A percentile compares a stretch with the other conserved stretches of the same genome.
phyloP scores from a whole-genome alignment of 2,329 filamentous ascomycete species.

The Pyricularia pennisetigena region DNA sequence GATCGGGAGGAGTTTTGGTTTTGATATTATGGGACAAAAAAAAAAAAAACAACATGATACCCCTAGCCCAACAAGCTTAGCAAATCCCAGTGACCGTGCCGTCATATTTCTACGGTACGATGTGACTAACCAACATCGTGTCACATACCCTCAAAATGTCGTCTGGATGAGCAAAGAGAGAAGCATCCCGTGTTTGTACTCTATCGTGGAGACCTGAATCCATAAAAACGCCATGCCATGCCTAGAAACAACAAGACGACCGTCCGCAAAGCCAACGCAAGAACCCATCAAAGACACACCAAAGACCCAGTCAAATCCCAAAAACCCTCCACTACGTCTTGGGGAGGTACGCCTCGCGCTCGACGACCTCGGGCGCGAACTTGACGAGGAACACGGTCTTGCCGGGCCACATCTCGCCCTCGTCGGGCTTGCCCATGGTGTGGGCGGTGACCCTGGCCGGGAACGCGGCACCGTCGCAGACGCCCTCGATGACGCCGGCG shows the following conservation, averaged over 20 bases:
- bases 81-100: neutral
- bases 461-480: constrained; percentile 89
- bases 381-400: constrained; percentile 94
- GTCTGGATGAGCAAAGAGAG: neutral
- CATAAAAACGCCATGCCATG: constrained; percentile 6
- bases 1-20: neutral
- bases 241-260: neutral
- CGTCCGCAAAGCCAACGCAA: neutral
- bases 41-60: neutral
- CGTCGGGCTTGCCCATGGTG: constrained; percentile 50
- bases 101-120: neutral
- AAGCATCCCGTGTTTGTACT: neutral
- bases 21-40: neutral
- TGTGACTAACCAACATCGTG: neutral
- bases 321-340: constrained; percentile 27
- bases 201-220: neutral
- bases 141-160: neutral
- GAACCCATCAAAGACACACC: neutral
- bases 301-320: neutral
- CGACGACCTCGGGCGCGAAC: constrained; percentile 83
- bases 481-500: constrained; percentile 88
- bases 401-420: constrained; percentile 84
- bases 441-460: constrained; percentile 85
- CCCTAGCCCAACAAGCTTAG: neutral
- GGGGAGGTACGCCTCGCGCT: constrained; percentile 76